Conservation (phyloP, 345 rosid species). For the Balakata baccata region DNA sequence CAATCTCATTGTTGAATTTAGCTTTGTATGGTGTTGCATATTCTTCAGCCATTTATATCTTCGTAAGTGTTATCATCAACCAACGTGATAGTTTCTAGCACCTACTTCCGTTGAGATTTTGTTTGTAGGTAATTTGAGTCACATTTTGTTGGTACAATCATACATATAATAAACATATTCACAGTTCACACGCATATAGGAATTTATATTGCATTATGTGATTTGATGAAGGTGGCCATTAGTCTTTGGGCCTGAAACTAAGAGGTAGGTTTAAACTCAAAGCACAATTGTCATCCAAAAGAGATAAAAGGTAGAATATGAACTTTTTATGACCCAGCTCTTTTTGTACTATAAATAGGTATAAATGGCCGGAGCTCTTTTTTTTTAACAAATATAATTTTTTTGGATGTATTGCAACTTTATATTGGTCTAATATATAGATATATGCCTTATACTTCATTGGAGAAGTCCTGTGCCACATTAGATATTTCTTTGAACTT, state of each 20-base stretch:
- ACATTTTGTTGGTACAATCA: not conserved
- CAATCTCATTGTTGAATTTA: not conserved
- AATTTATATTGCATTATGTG: not conserved
- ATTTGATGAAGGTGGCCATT: not conserved
- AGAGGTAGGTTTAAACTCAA: not conserved
- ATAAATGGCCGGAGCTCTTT: not conserved
- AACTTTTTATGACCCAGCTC: not conserved
- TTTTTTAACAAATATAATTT: no score
- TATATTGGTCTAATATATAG: not conserved
- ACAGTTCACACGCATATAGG: not conserved
- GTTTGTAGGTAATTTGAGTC: not conserved
- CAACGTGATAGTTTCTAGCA: not conserved
- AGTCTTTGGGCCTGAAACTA: not conserved
- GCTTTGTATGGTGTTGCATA: not conserved
- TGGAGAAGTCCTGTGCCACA: not conserved
- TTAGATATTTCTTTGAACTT: not conserved
- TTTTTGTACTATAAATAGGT: not conserved
- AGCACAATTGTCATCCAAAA: not conserved
- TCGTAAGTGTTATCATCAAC: not conserved
- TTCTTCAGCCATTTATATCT: not conserved
- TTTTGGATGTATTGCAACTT: not conserved
- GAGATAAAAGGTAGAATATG: not conserved
- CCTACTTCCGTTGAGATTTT: not conserved
- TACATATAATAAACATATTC: not conserved
- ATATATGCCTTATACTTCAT: not conserved